Evolutionary conservation across 1,284 basidiomycete species (phyloP).

Genomic region (Macrocystidia cucumis): DNA sequence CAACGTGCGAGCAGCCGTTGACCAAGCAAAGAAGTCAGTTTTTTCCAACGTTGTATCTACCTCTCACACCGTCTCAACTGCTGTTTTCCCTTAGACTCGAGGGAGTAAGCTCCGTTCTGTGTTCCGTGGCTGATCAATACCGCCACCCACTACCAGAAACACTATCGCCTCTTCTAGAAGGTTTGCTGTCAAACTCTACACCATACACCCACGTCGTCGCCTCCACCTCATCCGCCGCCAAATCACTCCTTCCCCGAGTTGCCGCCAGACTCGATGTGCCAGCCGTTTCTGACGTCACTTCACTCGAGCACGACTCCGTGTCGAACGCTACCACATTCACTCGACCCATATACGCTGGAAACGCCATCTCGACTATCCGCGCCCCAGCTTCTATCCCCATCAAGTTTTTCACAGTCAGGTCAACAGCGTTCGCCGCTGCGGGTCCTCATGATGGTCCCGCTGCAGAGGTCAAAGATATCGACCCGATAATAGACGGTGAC

Average conservation of each 20-base stretch:
- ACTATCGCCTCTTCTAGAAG: slow-evolving; percentile 47
- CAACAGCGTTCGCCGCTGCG: slow-evolving; percentile 88
- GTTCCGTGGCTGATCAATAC: slow-evolving; percentile 46
- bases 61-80: neutral
- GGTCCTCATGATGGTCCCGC: slow-evolving; percentile 39
- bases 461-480: slow-evolving; percentile 57
- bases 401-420: slow-evolving; percentile 94
- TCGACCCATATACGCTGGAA: slow-evolving; percentile 97
- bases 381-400: slow-evolving; percentile 67
- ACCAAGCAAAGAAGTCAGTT: slow-evolving; percentile 74
- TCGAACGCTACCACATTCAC: slow-evolving; percentile 23
- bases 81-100: slow-evolving; percentile 17
- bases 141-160: slow-evolving; percentile 40
- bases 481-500: slow-evolving; percentile 60
- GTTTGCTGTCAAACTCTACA: slow-evolving; percentile 39
- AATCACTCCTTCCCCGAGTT: slow-evolving; percentile 74
- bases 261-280: slow-evolving; percentile 84
- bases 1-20: slow-evolving; percentile 63
- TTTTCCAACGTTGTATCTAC: neutral
- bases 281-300: slow-evolving; percentile 86
- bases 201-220: slow-evolving; percentile 85
- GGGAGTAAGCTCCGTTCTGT: slow-evolving; percentile 32
- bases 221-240: slow-evolving; percentile 53
- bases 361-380: slow-evolving; percentile 91
- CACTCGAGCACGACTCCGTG: slow-evolving; percentile 63